phyloP scores from a whole-genome alignment of 2,329 filamentous ascomycete genomes.

The Didymella keratinophila region DNA sequence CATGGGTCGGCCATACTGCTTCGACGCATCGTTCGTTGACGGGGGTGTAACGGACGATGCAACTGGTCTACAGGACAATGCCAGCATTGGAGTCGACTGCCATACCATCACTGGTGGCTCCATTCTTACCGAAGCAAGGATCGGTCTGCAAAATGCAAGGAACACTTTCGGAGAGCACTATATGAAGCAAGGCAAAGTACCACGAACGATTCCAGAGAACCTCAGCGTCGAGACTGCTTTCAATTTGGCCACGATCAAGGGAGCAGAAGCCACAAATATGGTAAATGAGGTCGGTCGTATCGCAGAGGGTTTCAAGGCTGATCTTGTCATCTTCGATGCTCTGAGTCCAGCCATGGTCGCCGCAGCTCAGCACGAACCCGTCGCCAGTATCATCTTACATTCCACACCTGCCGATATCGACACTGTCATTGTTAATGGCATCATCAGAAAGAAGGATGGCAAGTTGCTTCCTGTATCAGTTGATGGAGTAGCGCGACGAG shows the following conservation, averaged over 20 bases:
- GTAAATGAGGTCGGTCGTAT: neutral
- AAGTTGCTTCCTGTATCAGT: constrained; percentile 38
- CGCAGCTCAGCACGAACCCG: neutral
- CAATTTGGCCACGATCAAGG: neutral
- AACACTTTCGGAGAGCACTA: neutral
- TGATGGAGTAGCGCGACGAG: constrained; percentile 28
- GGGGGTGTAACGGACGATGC: neutral
- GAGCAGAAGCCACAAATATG: neutral
- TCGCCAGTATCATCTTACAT: neutral
- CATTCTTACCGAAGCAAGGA: neutral
- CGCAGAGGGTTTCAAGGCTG: neutral
- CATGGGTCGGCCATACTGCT: neutral
- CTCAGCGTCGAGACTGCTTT: neutral
- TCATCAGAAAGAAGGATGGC: constrained; percentile 50
- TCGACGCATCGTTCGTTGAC: neutral
- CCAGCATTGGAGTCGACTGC: neutral
- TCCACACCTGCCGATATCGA: neutral
- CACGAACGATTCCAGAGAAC: neutral
- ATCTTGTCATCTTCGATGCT: neutral
- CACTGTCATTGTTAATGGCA: constrained; percentile 55
- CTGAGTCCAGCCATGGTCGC: neutral
- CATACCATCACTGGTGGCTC: neutral
- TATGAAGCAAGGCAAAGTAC: neutral
- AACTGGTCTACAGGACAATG: neutral
- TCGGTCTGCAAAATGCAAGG: neutral